Evolutionary conservation across 805 yeast genomes (phyloP), one percentile per base, ranked within the genome.

Genomic region (Cyberlindnera americana): DNA sequence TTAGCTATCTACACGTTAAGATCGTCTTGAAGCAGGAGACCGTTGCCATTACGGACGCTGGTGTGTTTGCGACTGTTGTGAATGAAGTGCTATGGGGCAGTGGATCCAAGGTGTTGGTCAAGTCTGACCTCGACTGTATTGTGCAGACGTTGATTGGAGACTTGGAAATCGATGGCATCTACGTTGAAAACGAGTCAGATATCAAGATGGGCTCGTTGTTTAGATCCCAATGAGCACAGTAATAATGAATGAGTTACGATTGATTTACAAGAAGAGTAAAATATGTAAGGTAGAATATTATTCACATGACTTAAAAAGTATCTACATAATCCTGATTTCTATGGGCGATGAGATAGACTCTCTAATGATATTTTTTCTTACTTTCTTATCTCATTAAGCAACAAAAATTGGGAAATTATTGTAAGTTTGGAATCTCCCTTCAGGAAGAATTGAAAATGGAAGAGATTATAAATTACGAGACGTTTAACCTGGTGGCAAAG

Each of bases 401-500:
- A 25, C 14, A 25, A n/a, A 25, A n/a, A 8, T 8, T 9, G 32
- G 32, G n/a, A n/a, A n/a, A n/a, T n/a, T n/a, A n/a, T n/a, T n/a
- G n/a, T n/a, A 29, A 29, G 33, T 23, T 21, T 31, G 27, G 22
- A 28, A 35, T 30, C 33, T 28, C 26, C 33, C 26, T 28, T 35
- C 39, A 24, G 40, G 40, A 40, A 41, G 41, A 26, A 37, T 33
- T 36, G 29, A 31, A 29, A 26, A 18, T 18, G 13, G 28, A 16
- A 14, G 14, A 24, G 15, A 21, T 16, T 8, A 6, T 27, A 19
- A 19, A 4, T 11, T 14, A 19, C 15, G 25, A 16, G 11, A 27
- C 12, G 29, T n/a, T 58, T 73, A 91, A 75, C 99, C 98, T 19
- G 99, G 99, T 47, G 99, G 99, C 57, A 91, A 75, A 65, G 83